A percentile compares a stretch with the other conserved stretches of the same genome.
Evolutionary conservation across 2,329 filamentous ascomycete genomes (phyloP).

Genomic region (Epichloe scottii): DNA sequence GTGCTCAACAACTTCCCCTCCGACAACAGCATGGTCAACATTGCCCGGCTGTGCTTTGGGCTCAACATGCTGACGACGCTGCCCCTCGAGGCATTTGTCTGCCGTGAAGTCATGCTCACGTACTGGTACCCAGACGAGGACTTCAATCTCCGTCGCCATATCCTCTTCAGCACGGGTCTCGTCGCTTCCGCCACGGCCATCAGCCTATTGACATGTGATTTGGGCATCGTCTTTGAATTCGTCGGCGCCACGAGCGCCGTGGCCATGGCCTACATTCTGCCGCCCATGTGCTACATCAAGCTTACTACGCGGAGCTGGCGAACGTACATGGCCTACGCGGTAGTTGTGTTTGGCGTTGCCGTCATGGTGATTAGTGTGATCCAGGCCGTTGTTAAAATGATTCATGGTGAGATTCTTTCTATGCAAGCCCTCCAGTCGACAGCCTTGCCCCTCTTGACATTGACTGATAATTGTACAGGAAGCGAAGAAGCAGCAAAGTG

Average conservation of each 20-base stretch:
- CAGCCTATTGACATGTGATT: conserved; percentile 78
- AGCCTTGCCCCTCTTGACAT: neutral
- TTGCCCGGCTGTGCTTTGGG: conserved; percentile 89
- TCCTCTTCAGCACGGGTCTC: conserved; percentile 73
- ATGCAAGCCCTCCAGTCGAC: too few species aligned
- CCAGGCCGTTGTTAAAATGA: conserved; percentile 59
- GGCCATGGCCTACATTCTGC: conserved; percentile 87
- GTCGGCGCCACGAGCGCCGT: conserved; percentile 93
- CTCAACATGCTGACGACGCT: conserved; percentile 98
- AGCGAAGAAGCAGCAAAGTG: conserved; percentile 7
- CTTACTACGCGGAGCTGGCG: conserved; percentile 66
- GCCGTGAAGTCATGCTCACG: conserved; percentile 88
- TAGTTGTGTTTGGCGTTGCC: conserved; percentile 64
- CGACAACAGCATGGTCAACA: conserved; percentile 85
- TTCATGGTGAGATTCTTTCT: conserved; percentile 14
- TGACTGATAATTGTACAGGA: conserved; percentile 1
- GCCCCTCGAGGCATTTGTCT: conserved; percentile 94
- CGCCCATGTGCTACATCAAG: conserved; percentile 90
- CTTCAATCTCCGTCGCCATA: conserved; percentile 71
- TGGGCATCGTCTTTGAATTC: conserved; percentile 89
- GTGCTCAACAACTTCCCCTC: conserved; percentile 95
- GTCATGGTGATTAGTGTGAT: conserved; percentile 75
- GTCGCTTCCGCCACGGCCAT: conserved; percentile 69
- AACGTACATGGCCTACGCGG: conserved; percentile 57
- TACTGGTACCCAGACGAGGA: conserved; percentile 60